These are phyloP conservation scores for Amesomyces nigricolor DNA, from an alignment of 2,329 filamentous ascomycete species.

Conservation along the genomic window DNA sequence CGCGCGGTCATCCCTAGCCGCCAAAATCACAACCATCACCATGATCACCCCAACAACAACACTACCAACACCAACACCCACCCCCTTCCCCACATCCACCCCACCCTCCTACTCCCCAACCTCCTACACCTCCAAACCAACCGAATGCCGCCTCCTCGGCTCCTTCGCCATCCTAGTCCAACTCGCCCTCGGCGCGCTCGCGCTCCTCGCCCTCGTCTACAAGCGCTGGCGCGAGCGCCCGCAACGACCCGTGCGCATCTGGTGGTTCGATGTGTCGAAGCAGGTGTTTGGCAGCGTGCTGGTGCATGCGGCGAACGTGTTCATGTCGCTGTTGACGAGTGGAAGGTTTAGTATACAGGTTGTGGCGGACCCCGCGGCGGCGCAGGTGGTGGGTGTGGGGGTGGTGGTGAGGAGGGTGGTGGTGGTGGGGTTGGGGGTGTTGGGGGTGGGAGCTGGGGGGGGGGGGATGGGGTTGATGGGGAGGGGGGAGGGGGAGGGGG, in stretches of 20 bases:
- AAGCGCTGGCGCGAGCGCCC: conserved; percentile 91
- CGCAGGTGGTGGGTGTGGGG: conserved; percentile 28
- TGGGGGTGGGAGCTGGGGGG: conserved; percentile 31
- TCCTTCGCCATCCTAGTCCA: conserved; percentile 90
- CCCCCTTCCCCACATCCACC: background rate
- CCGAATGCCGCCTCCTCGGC: conserved; percentile 79
- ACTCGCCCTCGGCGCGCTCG: conserved; percentile 74
- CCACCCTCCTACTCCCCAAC: conserved; percentile 9
- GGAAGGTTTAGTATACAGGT: conserved; percentile 66
- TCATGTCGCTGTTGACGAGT: conserved; percentile 94
- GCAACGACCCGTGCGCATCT: conserved; percentile 88
- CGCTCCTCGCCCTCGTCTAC: conserved; percentile 79
- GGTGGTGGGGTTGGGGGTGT: conserved; percentile 23
- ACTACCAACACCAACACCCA: background rate
- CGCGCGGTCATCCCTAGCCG: background rate
- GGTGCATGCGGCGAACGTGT: conserved; percentile 85
- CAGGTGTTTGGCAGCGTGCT: conserved; percentile 92
- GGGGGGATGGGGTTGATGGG: conserved; percentile 20
- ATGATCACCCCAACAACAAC: conserved; percentile 19
- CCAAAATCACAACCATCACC: conserved; percentile 17
- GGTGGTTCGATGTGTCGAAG: conserved; percentile 96
- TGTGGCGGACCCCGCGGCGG: conserved; percentile 29
- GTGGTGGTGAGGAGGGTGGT: conserved; percentile 38
- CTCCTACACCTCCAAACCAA: conserved; percentile 11
- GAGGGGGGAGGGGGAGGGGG: conserved; percentile 33